These are phyloP conservation scores for Amanita muscaria DNA, from an alignment of 768 basidiomycete species.

Conservation along the genomic window DNA sequence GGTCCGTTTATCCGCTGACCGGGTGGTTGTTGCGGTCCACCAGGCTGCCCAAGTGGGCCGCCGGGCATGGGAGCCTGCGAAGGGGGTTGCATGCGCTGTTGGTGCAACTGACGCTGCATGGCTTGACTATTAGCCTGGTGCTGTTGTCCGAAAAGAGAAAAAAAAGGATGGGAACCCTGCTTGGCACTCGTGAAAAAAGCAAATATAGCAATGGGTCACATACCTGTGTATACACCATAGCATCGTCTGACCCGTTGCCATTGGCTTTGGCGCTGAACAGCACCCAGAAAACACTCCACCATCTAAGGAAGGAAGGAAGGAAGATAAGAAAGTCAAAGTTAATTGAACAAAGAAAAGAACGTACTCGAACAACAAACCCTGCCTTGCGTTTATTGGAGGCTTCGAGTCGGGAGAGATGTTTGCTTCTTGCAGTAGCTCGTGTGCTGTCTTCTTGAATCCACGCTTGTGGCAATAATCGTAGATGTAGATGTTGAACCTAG, in stretches of 20 bases:
- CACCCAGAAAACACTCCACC: constrained; percentile 90
- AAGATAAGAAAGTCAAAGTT: neutral
- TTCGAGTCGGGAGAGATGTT: constrained; percentile 50
- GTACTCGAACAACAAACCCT: constrained; percentile 78
- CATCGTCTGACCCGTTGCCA: constrained; percentile 58
- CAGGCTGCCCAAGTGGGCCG: constrained; percentile 1
- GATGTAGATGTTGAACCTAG: constrained; percentile 86
- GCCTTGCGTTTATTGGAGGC: constrained; percentile 77
- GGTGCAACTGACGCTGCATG: constrained; percentile 23
- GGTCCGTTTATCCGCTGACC: constrained; percentile 14
- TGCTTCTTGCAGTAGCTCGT: constrained; percentile 57
- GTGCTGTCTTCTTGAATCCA: constrained; percentile 66
- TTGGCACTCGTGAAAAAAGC: constrained; percentile 8
- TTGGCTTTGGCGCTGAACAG: constrained; percentile 75
- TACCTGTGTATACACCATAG: constrained; percentile 63
- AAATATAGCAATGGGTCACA: constrained; percentile 19
- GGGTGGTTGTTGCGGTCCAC: constrained; percentile 10
- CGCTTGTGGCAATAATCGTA: constrained; percentile 79
- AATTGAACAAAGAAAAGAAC: constrained; percentile 17
- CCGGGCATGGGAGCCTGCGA: constrained; percentile 1
- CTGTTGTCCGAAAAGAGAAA: constrained; percentile 13
- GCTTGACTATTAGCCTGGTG: constrained; percentile 21
- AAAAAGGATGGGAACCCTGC: constrained; percentile 12
- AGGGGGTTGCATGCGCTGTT: constrained; percentile 11
- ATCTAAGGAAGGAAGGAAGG: constrained; percentile 32